Conservation (phyloP, 441 rosid genomes). For the Populus hybrid region DNA sequence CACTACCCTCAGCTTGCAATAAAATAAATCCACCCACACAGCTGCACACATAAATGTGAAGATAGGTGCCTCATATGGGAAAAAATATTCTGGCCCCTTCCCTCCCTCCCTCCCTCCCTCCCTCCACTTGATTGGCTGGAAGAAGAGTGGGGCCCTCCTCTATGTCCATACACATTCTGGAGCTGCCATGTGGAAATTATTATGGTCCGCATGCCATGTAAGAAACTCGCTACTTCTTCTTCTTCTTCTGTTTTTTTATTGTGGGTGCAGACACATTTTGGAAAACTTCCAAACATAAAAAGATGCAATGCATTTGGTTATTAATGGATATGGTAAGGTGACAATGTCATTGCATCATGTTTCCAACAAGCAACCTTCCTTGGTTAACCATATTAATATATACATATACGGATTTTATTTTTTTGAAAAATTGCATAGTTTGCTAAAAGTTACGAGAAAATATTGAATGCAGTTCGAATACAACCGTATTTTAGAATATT, state of each 20-base stretch:
- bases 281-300: conserved; percentile 8
- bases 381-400: no score
- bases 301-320: no score
- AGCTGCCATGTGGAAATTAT: conserved; percentile 26
- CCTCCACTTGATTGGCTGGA: conserved; percentile 9
- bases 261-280: neutral
- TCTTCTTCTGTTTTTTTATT: neutral
- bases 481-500: no score
- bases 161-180: conserved; percentile 2
- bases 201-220: neutral
- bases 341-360: conserved; percentile 3
- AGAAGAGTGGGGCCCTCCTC: conserved; percentile 2
- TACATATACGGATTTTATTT: no score
- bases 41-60: conserved; percentile 26
- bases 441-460: no score
- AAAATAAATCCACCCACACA: conserved; percentile 30
- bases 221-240: neutral
- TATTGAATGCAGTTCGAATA: no score
- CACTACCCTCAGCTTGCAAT: conserved; percentile 31
- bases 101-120: neutral
- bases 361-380: neutral
- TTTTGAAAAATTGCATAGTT: no score
- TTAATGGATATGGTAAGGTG: conserved; percentile 23
- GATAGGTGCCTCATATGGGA: conserved; percentile 12
- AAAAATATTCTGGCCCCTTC: conserved; percentile 15